A percentile compares a stretch with the other conserved stretches of the same genome.
phyloP scores from a whole-genome alignment of 441 rosid genomes.

The Pelargonium myrrhifolium region DNA sequence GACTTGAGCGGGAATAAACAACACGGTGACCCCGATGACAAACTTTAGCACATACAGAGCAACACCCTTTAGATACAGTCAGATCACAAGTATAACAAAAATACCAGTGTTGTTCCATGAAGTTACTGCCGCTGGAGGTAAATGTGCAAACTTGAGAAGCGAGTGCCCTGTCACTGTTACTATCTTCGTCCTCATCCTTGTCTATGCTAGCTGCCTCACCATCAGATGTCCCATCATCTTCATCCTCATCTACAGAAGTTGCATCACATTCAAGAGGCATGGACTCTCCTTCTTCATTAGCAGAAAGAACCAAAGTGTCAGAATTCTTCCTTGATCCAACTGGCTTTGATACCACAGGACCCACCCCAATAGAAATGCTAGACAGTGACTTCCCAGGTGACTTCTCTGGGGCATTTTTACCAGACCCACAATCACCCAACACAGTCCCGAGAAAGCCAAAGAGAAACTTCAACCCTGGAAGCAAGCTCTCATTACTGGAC shows the following conservation, averaged over 20 bases:
- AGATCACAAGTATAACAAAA: constrained; percentile 99
- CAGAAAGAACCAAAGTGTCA: constrained; percentile 62
- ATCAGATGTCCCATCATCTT: constrained; percentile 99
- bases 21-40: constrained; percentile 99
- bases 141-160: constrained; percentile 98
- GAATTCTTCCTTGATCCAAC: constrained; percentile 70
- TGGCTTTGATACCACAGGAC: constrained; percentile 51
- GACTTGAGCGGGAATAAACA: constrained; percentile 97
- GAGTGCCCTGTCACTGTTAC: constrained; percentile 84
- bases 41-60: constrained; percentile 99
- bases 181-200: constrained; percentile 97
- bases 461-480: constrained; percentile 85
- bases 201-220: constrained; percentile 98
- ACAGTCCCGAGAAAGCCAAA: constrained; percentile 80
- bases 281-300: constrained; percentile 75
- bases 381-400: constrained; percentile 45
- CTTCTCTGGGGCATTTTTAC: constrained; percentile 44
- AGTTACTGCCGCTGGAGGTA: constrained; percentile 99
- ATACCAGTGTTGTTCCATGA: constrained; percentile 99
- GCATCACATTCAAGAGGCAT: constrained; percentile 90
- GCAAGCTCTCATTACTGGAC: constrained; percentile 58
- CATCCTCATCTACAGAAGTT: constrained; percentile 96
- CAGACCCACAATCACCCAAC: constrained; percentile 59
- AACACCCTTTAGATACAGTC: constrained; percentile 97
- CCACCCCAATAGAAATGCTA: constrained; percentile 36